Evolutionary conservation across 2,329 filamentous ascomycete genomes (phyloP), one percentile per base, ranked within the genome.

Genomic region (Xenosphaeropsis pyriputrescens): DNA sequence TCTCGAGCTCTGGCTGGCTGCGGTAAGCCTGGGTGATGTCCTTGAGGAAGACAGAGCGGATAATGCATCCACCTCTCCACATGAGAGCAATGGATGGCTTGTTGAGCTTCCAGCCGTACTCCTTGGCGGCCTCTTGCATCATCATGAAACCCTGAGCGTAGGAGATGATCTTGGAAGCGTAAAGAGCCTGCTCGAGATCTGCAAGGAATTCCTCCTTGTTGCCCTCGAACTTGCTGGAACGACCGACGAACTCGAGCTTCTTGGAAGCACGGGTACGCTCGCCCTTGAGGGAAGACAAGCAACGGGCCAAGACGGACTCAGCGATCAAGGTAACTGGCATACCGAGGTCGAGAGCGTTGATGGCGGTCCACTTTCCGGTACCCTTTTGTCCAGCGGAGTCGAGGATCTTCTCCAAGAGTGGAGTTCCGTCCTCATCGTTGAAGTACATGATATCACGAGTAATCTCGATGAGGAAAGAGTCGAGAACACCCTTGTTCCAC

Each of bases 71-170:
- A 69, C 91, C 91, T 62, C 91, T 85, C 91, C 91, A 98, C 91
- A 98, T 98, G 59, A 98, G 82, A 53, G 91, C 91, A 57, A 98
- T 98, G 54, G 93, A 94, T 49, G 91, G 91, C 82, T 96, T 96
- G 82, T 98, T 95, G 53, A 98, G 81, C 76, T 95, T 95, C 91
- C 91, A 98, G 53, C 67, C 65, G 70, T 93, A 98, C 64, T 96
- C 85, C 65, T 81, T 86, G 64, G 89, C 91, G 52, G 91, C 89
- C 68, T 93, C 82, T 70, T 96, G 89, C 76, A 98, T 96, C 58
- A 98, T 76, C 89, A 96, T 96, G 77, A 98, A 98, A 60, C 91
- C 91, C 70, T 98, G 91, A 49, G 91, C 86, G 62, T 98, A 98
- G 15, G 91, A 98, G 66, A 98, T 95, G 61, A 98, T 98, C 83